These are phyloP conservation scores for Hericium alpestre DNA, from an alignment of 768 basidiomycete genomes.

Conservation along the genomic window DNA sequence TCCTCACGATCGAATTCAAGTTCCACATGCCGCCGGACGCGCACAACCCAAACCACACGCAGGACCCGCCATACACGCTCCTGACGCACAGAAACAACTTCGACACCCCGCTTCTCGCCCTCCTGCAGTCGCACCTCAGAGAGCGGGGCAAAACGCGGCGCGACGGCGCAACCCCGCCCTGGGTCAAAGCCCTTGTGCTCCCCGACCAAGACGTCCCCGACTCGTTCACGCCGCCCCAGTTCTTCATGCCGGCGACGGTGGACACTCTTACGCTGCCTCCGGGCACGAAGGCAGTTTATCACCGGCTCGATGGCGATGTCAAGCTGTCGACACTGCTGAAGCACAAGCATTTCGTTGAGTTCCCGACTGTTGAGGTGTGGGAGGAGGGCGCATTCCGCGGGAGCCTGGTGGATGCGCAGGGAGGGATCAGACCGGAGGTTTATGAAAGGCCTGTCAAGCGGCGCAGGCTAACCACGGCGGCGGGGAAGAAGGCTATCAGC, in stretches of 20 bases:
- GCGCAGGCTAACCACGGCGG: slow-evolving; percentile 41
- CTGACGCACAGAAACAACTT: slow-evolving; percentile 57
- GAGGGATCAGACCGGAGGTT: slow-evolving; percentile 27
- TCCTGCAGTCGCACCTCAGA: slow-evolving; percentile 37
- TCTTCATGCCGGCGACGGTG: slow-evolving; percentile 42
- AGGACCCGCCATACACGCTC: slow-evolving; percentile 34
- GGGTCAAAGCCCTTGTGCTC: slow-evolving; percentile 44
- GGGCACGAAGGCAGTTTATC: slow-evolving; percentile 27
- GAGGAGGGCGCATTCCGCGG: slow-evolving; percentile 51
- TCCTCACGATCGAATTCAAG: slow-evolving; percentile 65
- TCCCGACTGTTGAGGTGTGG: slow-evolving; percentile 72
- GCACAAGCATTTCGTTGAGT: slow-evolving; percentile 69
- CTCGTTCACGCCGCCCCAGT: slow-evolving; percentile 45
- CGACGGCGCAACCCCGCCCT: slow-evolving; percentile 35
- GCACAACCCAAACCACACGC: slow-evolving; percentile 26
- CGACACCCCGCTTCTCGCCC: slow-evolving; percentile 35
- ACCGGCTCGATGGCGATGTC: slow-evolving; percentile 43
- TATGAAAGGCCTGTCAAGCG: slow-evolving; percentile 38
- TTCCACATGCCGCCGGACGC: slow-evolving; percentile 46
- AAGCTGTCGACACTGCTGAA: slow-evolving; percentile 39
- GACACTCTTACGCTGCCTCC: slow-evolving; percentile 15
- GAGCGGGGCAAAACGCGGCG: slow-evolving; percentile 35
- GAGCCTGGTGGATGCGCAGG: slow-evolving; percentile 45
- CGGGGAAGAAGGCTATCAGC: slow-evolving; percentile 43
- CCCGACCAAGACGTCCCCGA: slow-evolving; percentile 48